Evolutionary conservation across 331 rosid species (phyloP).

Genomic region (Malus hybrid): DNA sequence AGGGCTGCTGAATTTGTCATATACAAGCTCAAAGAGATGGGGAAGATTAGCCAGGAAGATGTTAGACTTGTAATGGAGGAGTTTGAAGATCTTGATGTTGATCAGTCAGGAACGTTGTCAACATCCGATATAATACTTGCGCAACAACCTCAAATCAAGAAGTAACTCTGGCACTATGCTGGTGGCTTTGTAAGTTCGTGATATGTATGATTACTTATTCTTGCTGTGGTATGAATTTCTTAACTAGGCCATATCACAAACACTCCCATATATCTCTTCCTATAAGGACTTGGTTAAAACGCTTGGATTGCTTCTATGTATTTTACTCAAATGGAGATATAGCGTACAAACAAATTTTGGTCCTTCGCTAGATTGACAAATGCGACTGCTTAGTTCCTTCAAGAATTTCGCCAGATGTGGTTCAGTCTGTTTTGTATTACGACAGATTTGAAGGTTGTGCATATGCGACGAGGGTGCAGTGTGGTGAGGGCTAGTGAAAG

Average conservation of each 20-base stretch:
- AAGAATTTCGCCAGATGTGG: background rate
- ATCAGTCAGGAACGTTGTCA: conserved; percentile 76
- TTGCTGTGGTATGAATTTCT: background rate
- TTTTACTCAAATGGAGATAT: background rate
- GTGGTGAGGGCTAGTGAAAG: background rate
- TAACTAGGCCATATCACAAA: too few species aligned
- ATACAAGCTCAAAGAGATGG: conserved; percentile 77
- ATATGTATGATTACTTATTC: background rate
- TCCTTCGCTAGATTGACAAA: background rate
- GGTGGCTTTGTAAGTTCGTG: background rate
- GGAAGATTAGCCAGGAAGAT: conserved; percentile 80
- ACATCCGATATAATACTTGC: conserved; percentile 58
- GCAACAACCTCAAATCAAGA: conserved; percentile 35
- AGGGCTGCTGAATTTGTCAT: conserved; percentile 40
- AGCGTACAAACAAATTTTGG: background rate
- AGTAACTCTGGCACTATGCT: background rate
- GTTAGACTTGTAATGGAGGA: conserved; percentile 58
- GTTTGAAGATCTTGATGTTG: conserved; percentile 85
- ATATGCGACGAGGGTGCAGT: background rate
- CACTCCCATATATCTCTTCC: background rate
- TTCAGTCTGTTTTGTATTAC: background rate
- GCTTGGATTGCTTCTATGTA: background rate
- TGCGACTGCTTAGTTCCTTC: background rate
- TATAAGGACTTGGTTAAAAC: background rate
- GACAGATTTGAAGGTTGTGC: background rate